phyloP scores from a whole-genome alignment of 2,329 filamentous ascomycete genomes.

The Phymatotrichopsis omnivora region DNA sequence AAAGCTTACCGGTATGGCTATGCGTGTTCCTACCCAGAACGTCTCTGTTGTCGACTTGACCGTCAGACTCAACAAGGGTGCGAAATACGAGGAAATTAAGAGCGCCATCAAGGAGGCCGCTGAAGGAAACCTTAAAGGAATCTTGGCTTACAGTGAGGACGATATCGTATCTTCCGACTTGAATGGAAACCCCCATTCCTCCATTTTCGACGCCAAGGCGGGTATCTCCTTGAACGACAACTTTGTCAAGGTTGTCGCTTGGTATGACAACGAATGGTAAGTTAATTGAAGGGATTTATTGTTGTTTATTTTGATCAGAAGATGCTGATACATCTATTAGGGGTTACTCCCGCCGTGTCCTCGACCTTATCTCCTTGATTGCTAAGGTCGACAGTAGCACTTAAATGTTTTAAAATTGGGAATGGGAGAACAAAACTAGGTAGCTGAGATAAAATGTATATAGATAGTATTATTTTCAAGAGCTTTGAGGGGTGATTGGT shows the following conservation, averaged over 20 bases:
- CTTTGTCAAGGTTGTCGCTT: conserved; percentile 97
- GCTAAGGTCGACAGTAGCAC: conserved; percentile 64
- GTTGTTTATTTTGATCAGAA: background rate
- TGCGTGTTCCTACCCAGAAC: conserved; percentile 98
- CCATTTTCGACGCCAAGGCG: conserved; percentile 98
- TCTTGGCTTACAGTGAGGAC: conserved; percentile 93
- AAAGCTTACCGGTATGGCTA: conserved; percentile 99
- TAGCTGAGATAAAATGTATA: too few species aligned
- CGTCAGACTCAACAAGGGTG: conserved; percentile 82
- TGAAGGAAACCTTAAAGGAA: conserved; percentile 74
- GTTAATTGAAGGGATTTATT: background rate
- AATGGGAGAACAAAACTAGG: too few species aligned
- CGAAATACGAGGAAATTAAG: conserved; percentile 89
- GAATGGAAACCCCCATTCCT: conserved; percentile 85
- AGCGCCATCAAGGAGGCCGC: conserved; percentile 75
- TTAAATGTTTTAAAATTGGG: conserved; percentile 33
- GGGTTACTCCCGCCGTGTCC: conserved; percentile 95
- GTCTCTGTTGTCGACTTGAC: conserved; percentile 99
- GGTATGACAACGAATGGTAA: conserved; percentile 77
- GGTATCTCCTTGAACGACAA: conserved; percentile 97
- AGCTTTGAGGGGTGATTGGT: too few species aligned
- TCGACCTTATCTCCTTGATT: conserved; percentile 67
- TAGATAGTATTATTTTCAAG: too few species aligned
- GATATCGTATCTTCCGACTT: conserved; percentile 90
- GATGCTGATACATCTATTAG: conserved; percentile 34